Evolutionary conservation across 345 rosid genomes (phyloP).

Genomic region (Citrus sp.): DNA sequence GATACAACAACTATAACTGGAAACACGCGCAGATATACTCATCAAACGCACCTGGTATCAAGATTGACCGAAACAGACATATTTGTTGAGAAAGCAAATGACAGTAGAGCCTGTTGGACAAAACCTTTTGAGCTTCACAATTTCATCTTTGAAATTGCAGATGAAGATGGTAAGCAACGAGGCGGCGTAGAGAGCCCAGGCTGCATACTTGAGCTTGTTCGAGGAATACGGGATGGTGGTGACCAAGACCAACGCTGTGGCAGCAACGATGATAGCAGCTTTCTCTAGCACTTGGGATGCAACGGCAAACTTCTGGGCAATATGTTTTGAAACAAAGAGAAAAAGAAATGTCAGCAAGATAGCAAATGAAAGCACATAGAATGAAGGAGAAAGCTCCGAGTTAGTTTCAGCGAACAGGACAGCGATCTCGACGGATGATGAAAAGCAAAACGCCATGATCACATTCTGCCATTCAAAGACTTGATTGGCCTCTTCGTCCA

Average conservation of each 20-base stretch:
- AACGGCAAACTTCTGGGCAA: neutral
- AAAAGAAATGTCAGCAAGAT: neutral
- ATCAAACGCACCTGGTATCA: neutral
- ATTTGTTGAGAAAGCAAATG: neutral
- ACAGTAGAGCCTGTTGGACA: neutral
- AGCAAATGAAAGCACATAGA: neutral
- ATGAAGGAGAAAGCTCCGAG: neutral
- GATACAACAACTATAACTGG: too few species aligned
- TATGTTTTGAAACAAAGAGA: neutral
- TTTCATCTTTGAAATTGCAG: neutral
- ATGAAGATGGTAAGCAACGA: neutral
- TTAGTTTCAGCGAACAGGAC: neutral
- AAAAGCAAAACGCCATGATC: too few species aligned
- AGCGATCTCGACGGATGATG: neutral
- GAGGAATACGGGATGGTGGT: neutral
- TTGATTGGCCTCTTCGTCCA: neutral
- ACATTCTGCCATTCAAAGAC: neutral
- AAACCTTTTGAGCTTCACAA: neutral
- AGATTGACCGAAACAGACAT: neutral
- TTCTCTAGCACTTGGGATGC: too few species aligned
- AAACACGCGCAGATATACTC: too few species aligned
- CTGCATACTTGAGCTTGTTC: neutral
- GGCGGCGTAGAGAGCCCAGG: neutral
- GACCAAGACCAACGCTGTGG: too few species aligned
- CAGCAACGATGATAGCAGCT: too few species aligned